Evolutionary conservation across 1,284 basidiomycete genomes (phyloP).

Genomic region (Rhodotorula sp.): DNA sequence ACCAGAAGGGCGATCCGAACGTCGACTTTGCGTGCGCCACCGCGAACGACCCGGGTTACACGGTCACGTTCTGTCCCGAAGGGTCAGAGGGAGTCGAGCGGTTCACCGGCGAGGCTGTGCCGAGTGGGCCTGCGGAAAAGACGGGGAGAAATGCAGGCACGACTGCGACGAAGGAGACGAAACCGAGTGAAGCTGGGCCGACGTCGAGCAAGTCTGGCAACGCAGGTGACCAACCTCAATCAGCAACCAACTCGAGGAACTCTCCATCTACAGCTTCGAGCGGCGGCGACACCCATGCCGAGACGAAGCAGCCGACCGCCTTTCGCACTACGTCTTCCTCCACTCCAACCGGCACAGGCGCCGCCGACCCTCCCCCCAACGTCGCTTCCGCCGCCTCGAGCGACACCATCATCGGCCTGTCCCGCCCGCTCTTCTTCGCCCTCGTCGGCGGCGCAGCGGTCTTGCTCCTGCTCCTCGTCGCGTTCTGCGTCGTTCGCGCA

Average conservation of each 20-base stretch:
- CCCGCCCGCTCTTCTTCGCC: neutral
- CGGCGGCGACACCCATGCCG: neutral
- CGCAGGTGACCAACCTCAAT: too few species aligned
- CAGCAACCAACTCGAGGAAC: neutral
- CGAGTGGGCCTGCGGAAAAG: too few species aligned
- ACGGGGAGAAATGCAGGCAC: too few species aligned
- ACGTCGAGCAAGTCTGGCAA: too few species aligned
- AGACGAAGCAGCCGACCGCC: neutral
- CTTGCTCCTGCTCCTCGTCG: neutral
- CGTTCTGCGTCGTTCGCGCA: neutral
- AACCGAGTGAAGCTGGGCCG: too few species aligned
- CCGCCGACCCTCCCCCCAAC: too few species aligned
- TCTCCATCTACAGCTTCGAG: neutral
- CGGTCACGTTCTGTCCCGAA: conserved; percentile 19
- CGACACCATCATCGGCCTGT: conserved; percentile 7
- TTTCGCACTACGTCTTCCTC: neutral
- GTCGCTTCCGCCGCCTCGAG: neutral
- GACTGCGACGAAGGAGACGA: too few species aligned
- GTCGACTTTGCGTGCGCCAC: conserved; percentile 22
- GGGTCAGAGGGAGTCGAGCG: neutral
- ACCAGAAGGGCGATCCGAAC: neutral
- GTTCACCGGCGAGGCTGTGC: neutral
- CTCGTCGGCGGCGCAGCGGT: neutral
- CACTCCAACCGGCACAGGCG: neutral
- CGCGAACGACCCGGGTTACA: neutral